These are phyloP conservation scores for Penicillium chermesinum DNA, from an alignment of 495 filamentous ascomycete genomes.

Conservation along the genomic window DNA sequence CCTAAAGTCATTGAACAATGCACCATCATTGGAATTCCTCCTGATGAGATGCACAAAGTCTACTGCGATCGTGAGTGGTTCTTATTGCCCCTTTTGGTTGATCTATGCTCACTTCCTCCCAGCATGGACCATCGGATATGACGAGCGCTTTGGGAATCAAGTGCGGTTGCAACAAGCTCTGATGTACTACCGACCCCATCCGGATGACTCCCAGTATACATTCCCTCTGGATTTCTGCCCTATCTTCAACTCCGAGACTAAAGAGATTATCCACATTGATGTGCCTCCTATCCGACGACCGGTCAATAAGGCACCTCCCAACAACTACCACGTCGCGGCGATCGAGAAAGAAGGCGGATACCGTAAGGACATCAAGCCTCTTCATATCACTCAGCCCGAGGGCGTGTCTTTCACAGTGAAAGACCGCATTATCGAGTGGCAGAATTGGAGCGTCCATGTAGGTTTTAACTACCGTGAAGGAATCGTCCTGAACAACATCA, in stretches of 20 bases:
- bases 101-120: not conserved
- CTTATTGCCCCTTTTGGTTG: not conserved
- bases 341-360: constrained; percentile 74
- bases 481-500: constrained; percentile 82
- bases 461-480: constrained; percentile 75
- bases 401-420: constrained; percentile 86
- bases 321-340: constrained; percentile 74
- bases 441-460: constrained; percentile 92
- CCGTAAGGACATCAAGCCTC: constrained; percentile 79
- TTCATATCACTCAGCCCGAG: constrained; percentile 91
- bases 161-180: constrained; percentile 86
- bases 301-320: constrained; percentile 64
- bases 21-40: constrained; percentile 76
- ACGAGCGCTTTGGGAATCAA: constrained; percentile 79
- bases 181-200: constrained; percentile 89
- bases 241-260: constrained; percentile 79
- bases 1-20: constrained; percentile 93
- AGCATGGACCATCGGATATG: constrained; percentile 96
- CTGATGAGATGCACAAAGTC: constrained; percentile 84
- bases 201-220: constrained; percentile 86
- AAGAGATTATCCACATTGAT: constrained; percentile 84
- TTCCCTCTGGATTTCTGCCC: constrained; percentile 94
- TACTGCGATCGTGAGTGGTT: constrained; percentile 73
- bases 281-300: constrained; percentile 75
- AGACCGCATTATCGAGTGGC: constrained; percentile 78